Evolutionary conservation across 495 filamentous ascomycete species (phyloP).

Genomic region (Echria macrotheca): DNA sequence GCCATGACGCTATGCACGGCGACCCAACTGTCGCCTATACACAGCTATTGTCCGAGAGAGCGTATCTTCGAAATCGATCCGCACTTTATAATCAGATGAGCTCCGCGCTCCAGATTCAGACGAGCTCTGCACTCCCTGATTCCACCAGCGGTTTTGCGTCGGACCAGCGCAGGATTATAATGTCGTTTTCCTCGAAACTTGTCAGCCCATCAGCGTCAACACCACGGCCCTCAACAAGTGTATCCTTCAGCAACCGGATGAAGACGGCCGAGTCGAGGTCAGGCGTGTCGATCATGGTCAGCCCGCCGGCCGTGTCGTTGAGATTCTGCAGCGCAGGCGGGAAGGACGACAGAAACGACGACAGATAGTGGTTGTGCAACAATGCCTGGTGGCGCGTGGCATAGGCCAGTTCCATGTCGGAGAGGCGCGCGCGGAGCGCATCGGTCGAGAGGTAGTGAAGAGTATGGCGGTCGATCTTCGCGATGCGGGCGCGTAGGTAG

Average conservation of each 20-base stretch:
- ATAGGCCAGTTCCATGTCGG: slow-evolving; percentile 68
- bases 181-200: slow-evolving; percentile 70
- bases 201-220: slow-evolving; percentile 53
- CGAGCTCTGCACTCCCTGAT: slow-evolving; percentile 73
- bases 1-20: too few relatives aligned
- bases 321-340: slow-evolving; percentile 69
- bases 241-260: slow-evolving; percentile 63
- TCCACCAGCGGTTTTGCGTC: slow-evolving; percentile 67
- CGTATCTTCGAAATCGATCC: too few relatives aligned
- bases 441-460: slow-evolving; percentile 55
- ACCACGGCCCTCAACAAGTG: slow-evolving; percentile 49
- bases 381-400: slow-evolving; percentile 75
- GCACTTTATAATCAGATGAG: too few relatives aligned
- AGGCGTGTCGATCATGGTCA: slow-evolving; percentile 86
- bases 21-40: too few relatives aligned
- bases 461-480: slow-evolving; percentile 75
- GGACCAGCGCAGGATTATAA: slow-evolving; percentile 83
- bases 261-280: slow-evolving; percentile 81
- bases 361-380: slow-evolving; percentile 72
- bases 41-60: too few relatives aligned
- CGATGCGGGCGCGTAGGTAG: slow-evolving; percentile 76
- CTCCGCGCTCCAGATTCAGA: too few relatives aligned
- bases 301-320: slow-evolving; percentile 83
- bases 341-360: slow-evolving; percentile 76
- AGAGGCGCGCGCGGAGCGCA: slow-evolving; percentile 50